These are phyloP conservation scores for Pseudohalonectria lignicola DNA, from an alignment of 2,329 filamentous ascomycete genomes.

Conservation along the genomic window DNA sequence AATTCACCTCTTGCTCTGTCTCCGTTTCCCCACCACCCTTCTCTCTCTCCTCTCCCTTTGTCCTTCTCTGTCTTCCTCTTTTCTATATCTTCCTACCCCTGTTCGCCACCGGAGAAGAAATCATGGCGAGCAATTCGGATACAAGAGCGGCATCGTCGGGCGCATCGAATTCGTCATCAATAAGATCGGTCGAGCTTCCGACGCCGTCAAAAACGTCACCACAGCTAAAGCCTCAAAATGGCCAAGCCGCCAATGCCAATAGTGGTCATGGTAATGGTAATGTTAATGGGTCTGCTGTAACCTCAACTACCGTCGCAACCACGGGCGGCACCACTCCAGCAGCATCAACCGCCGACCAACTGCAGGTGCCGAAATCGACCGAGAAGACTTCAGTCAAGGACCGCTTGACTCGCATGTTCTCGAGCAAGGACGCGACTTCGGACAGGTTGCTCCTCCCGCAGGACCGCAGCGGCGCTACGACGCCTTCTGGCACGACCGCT, in stretches of 20 bases:
- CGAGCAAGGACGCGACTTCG: slow-evolving; percentile 37
- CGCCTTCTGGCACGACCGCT: slow-evolving; percentile 9
- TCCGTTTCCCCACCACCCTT: neutral
- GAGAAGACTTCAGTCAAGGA: slow-evolving; percentile 55
- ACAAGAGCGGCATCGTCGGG: slow-evolving; percentile 27
- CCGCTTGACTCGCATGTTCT: slow-evolving; percentile 55
- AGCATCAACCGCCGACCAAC: too few species aligned
- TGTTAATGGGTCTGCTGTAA: too few species aligned
- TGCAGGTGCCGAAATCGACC: slow-evolving; percentile 23
- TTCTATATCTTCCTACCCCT: neutral
- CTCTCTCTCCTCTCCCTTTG: neutral
- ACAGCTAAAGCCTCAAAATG: slow-evolving; percentile 27
- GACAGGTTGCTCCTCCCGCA: too few species aligned
- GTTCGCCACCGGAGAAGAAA: slow-evolving; percentile 1
- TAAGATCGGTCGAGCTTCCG: slow-evolving; percentile 32
- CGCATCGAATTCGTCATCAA: slow-evolving; percentile 37
- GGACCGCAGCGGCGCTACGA: slow-evolving; percentile 13
- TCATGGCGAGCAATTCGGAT: slow-evolving; percentile 19
- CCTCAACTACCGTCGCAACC: slow-evolving; percentile 5
- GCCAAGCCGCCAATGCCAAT: slow-evolving; percentile 12
- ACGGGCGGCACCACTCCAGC: too few species aligned
- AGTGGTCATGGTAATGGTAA: too few species aligned
- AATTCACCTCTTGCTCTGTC: too few species aligned
- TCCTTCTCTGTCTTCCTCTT: neutral
- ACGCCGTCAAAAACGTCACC: slow-evolving; percentile 26